Evolutionary conservation across 2,329 filamentous ascomycete species (phyloP), one percentile per base, ranked within the genome.

Genomic region (Penicillium sp.): DNA sequence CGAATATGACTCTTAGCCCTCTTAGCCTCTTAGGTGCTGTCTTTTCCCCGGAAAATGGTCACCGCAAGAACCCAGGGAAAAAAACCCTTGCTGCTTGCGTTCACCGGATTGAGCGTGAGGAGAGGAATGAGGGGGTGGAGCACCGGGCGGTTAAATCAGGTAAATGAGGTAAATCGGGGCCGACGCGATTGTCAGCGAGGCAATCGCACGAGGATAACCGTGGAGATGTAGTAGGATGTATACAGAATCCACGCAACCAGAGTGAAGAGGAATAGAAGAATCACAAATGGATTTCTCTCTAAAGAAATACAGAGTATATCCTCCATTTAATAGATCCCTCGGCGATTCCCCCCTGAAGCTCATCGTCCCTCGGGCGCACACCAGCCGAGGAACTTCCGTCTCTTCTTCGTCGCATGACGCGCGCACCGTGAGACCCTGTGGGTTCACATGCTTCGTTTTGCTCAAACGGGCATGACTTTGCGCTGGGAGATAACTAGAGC

Each of bases 11-110:
- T 20, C 20, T 20, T 20, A 28, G 25, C 20, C 20, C 20, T 28
- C 25, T 28, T 28, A 28, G 25, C 25, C 25, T 28, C 25, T 28
- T 28, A 6, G 25, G 25, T 28, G 4, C 25, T 28, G 6, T 7
- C 1, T 31, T 55, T 64, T 61, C 61, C 58, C 59, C 59, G 64
- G 69, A 64, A 67, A 69, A 63, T 64, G 63, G 67, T 63, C 69
- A 67, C 67, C 63, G 65, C 28, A 38, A 22, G 6, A 15, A 22
- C 48, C 28, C 12, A 50, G 35, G 12, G 17, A n/a, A 12, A 7
- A 47, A 31, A 45, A 50, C 20, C 59, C 58, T 67, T 68, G 65
- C 72, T 74, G 67, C 66, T 73, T 74, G 70, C 69, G 72, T 71
- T 74, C 72, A 74, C 72, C 72, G 72, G 65, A 67, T 67, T 20